Conservation (phyloP, 345 rosid species). For the Acer yangbiense region DNA sequence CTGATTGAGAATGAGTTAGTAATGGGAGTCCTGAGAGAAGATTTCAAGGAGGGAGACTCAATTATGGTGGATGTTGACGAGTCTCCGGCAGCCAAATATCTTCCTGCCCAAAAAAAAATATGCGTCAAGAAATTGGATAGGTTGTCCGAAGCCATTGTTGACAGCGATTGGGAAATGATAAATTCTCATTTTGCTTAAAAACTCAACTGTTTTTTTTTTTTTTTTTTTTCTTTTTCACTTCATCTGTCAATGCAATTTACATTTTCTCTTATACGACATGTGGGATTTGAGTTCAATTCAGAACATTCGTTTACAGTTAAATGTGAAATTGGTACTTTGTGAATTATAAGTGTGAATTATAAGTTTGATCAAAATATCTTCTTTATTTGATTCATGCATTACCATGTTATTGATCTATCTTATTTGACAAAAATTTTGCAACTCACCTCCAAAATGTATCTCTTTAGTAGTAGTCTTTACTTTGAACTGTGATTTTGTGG, state of each 20-base stretch:
- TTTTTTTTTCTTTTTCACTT: not conserved
- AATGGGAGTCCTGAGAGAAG: slow-evolving; percentile 73
- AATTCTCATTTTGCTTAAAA: not conserved
- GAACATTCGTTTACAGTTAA: too few species aligned
- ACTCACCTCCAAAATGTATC: too few species aligned
- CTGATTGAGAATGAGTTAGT: slow-evolving; percentile 86
- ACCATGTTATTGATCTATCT: too few species aligned
- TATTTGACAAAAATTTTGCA: not conserved
- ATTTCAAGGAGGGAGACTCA: slow-evolving; percentile 69
- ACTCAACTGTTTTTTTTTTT: not conserved
- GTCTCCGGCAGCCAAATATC: slow-evolving; percentile 32
- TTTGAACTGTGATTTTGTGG: too few species aligned
- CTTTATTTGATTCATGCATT: not conserved
- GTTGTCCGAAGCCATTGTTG: slow-evolving; percentile 54
- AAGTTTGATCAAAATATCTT: not conserved
- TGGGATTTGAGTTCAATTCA: not conserved
- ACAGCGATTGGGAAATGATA: slow-evolving; percentile 34
- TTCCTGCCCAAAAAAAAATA: slow-evolving; percentile 48
- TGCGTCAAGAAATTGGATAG: slow-evolving; percentile 59
- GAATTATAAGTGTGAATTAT: not conserved
- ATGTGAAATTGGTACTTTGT: not conserved
- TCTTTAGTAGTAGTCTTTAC: too few species aligned
- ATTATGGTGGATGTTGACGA: slow-evolving; percentile 51
- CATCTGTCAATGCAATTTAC: not conserved
- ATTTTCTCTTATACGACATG: not conserved